phyloP scores from a whole-genome alignment of 768 basidiomycete genomes.

The Neoboletus magnificus region DNA sequence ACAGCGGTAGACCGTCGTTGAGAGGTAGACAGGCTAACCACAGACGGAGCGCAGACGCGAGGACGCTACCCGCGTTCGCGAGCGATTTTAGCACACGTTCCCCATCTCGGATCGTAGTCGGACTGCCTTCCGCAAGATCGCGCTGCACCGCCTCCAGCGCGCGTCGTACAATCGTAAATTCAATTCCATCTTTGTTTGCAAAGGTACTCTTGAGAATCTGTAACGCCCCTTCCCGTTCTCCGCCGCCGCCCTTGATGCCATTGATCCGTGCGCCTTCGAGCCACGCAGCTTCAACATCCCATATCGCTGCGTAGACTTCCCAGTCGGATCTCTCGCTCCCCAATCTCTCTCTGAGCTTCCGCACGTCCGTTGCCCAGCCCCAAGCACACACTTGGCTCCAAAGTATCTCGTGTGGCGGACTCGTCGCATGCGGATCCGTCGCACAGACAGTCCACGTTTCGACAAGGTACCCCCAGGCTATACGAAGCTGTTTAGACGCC shows the following conservation, averaged over 20 bases:
- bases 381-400: slow-evolving; percentile 87
- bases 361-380: slow-evolving; percentile 65
- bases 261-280: slow-evolving; percentile 77
- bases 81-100: slow-evolving; percentile 26
- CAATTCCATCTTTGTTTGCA: slow-evolving; percentile 25
- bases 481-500: slow-evolving; percentile 29
- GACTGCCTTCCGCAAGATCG: slow-evolving; percentile 16
- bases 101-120: not conserved
- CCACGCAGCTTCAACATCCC: slow-evolving; percentile 56
- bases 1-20: slow-evolving; percentile 34
- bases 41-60: slow-evolving; percentile 53
- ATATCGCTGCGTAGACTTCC: slow-evolving; percentile 34
- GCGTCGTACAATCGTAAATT: slow-evolving; percentile 35
- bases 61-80: slow-evolving; percentile 32
- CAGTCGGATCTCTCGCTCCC: slow-evolving; percentile 24
- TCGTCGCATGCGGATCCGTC: slow-evolving; percentile 86
- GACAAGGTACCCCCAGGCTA: slow-evolving; percentile 58
- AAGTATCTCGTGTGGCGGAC: slow-evolving; percentile 79
- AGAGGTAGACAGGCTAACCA: slow-evolving; percentile 59
- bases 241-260: slow-evolving; percentile 58
- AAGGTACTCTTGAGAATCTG: slow-evolving; percentile 41
- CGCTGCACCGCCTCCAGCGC: slow-evolving; percentile 35
- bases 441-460: slow-evolving; percentile 80
- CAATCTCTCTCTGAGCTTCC: slow-evolving; percentile 39
- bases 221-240: slow-evolving; percentile 48